Conservation (phyloP, 441 rosid genomes). For the Cnidoscolus chayamansa region DNA sequence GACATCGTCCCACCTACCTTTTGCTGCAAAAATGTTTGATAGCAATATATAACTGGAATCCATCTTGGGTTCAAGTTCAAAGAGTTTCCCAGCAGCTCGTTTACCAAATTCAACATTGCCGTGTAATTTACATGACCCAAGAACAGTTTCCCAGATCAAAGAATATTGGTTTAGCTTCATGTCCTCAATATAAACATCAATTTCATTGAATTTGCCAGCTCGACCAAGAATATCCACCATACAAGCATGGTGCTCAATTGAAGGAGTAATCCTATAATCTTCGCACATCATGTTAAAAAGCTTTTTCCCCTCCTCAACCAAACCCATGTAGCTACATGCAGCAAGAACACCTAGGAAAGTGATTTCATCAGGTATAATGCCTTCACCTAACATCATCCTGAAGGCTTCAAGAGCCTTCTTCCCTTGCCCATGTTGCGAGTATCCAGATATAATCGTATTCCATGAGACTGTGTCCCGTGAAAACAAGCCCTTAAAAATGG, state of each 20-base stretch:
- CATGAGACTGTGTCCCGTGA: slow-evolving; percentile 54
- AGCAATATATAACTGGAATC: slow-evolving; percentile 64
- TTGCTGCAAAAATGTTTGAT: slow-evolving; percentile 51
- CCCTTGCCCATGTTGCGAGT: slow-evolving; percentile 64
- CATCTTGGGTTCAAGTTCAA: slow-evolving; percentile 55
- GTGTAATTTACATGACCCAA: slow-evolving; percentile 61
- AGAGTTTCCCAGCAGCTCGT: slow-evolving; percentile 49
- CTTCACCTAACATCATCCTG: slow-evolving; percentile 48
- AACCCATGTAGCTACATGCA: slow-evolving; percentile 68
- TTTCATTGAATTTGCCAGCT: slow-evolving; percentile 56
- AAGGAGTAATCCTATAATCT: slow-evolving; percentile 45
- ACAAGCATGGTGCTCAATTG: slow-evolving; percentile 72
- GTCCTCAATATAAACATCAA: slow-evolving; percentile 34
- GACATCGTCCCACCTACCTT: slow-evolving; percentile 63
- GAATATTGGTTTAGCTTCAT: slow-evolving; percentile 63
- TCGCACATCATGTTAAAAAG: slow-evolving; percentile 46
- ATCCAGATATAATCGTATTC: slow-evolving; percentile 60
- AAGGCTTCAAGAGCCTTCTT: slow-evolving; percentile 57
- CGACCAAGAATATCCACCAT: slow-evolving; percentile 66
- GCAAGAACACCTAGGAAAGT: slow-evolving; percentile 67
- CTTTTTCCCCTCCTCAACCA: slow-evolving; percentile 46
- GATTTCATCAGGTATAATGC: slow-evolving; percentile 51
- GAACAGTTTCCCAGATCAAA: slow-evolving; percentile 77
- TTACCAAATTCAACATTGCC: slow-evolving; percentile 57
- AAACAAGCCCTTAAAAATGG: slow-evolving; percentile 41